Conservation (phyloP, 148 eudicot species). For the Camellia sinensis region DNA sequence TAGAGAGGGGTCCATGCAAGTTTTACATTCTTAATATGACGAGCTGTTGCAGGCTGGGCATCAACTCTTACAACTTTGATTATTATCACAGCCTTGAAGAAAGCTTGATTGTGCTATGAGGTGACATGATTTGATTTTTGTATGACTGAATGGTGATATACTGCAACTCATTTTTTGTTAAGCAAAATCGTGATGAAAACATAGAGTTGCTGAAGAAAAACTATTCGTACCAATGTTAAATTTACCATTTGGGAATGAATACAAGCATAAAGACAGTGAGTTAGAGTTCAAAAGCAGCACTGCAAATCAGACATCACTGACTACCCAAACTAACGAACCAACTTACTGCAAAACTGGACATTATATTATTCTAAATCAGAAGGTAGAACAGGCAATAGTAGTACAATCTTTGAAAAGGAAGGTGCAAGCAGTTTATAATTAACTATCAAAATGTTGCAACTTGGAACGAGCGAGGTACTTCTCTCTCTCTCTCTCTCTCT, state of each 20-base stretch:
- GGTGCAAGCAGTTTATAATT: background rate
- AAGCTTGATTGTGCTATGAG: too few species aligned
- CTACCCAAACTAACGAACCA: background rate
- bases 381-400: background rate
- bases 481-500: conserved; percentile 8
- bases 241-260: background rate
- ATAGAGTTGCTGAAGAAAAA: too few species aligned
- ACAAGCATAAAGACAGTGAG: background rate
- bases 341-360: conserved; percentile 3
- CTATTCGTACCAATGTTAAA: background rate
- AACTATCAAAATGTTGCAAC: background rate
- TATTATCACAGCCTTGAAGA: too few species aligned
- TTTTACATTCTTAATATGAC: too few species aligned
- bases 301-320: background rate
- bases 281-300: background rate
- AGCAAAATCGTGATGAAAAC: too few species aligned
- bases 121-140: too few species aligned
- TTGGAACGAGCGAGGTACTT: background rate
- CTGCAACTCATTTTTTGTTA: too few species aligned
- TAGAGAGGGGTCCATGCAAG: too few species aligned
- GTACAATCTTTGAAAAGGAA: background rate
- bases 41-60: too few species aligned
- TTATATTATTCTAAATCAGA: background rate
- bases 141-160: too few species aligned
- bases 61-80: too few species aligned